Evolutionary conservation across 192 early-diverging fungal species (phyloP).

Genomic region (Coemansia guatemalensis): DNA sequence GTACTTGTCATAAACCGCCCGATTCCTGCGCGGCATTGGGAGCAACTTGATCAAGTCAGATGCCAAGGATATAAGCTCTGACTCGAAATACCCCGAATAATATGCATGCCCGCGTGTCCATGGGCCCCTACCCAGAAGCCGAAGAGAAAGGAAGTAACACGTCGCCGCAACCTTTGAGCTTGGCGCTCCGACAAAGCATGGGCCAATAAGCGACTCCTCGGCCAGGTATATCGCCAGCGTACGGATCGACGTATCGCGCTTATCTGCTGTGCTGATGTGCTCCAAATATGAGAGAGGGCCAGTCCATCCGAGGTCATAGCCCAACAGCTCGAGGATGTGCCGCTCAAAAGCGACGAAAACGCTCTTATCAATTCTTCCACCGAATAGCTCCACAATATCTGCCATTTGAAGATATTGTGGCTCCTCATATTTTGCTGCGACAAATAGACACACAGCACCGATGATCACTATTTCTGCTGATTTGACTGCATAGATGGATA

Average conservation of each 20-base stretch:
- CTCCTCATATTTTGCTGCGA: conserved; percentile 65
- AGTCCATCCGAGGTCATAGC: conserved; percentile 60
- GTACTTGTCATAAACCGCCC: conserved; percentile 51
- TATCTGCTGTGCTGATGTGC: conserved; percentile 59
- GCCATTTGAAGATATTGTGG: conserved; percentile 53
- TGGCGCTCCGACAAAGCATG: conserved; percentile 54
- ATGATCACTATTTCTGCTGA: conserved; percentile 57
- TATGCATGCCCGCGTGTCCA: conserved; percentile 59
- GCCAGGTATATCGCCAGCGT: conserved; percentile 62
- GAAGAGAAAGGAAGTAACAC: conserved; percentile 44
- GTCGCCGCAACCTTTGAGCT: conserved; percentile 52
- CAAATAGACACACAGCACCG: conserved; percentile 52
- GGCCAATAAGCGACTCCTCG: conserved; percentile 58
- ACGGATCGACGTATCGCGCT: conserved; percentile 55
- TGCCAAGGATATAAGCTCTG: conserved; percentile 48
- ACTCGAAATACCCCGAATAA: conserved; percentile 71
- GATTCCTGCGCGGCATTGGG: conserved; percentile 40
- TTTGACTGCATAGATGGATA: conserved; percentile 49
- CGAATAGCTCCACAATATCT: conserved; percentile 52
- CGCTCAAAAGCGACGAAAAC: conserved; percentile 60
- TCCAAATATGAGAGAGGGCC: conserved; percentile 60
- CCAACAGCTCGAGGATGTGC: conserved; percentile 54
- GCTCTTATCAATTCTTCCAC: conserved; percentile 37
- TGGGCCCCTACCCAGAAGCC: conserved; percentile 39
- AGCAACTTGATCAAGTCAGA: conserved; percentile 57